These are phyloP conservation scores for Exserohilum turcica DNA, from an alignment of 2,329 filamentous ascomycete genomes.

Conservation along the genomic window DNA sequence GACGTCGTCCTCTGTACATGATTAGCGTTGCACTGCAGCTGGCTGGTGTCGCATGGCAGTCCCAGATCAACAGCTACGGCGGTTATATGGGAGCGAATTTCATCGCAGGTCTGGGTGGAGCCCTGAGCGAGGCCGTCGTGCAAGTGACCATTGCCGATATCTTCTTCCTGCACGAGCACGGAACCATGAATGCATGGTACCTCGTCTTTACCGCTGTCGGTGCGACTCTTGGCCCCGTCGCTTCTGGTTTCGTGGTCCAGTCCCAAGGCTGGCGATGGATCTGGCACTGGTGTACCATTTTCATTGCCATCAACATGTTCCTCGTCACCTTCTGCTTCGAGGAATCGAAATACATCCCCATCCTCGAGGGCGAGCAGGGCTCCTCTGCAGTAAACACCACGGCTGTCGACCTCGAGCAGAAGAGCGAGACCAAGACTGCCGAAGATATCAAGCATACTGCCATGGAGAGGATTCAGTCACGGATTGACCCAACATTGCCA, in stretches of 20 bases:
- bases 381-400: background rate
- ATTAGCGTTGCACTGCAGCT: constrained; percentile 50
- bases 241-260: constrained; percentile 50
- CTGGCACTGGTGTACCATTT: constrained; percentile 56
- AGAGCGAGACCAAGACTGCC: constrained; percentile 4
- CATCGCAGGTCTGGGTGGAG: constrained; percentile 52
- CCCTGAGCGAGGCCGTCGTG: constrained; percentile 52
- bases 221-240: constrained; percentile 48
- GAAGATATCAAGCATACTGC: constrained; percentile 6
- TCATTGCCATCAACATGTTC: constrained; percentile 48
- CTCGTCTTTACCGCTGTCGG: constrained; percentile 46
- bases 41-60: constrained; percentile 51
- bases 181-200: constrained; percentile 56
- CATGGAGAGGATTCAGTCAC: constrained; percentile 17
- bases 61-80: constrained; percentile 48
- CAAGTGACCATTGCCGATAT: constrained; percentile 57
- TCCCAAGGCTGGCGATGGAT: constrained; percentile 58
- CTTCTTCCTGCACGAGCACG: constrained; percentile 57
- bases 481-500: constrained; percentile 39
- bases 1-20: constrained; percentile 54
- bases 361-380: constrained; percentile 12
- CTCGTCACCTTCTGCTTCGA: constrained; percentile 54
- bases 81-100: constrained; percentile 55
- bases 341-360: constrained; percentile 30
- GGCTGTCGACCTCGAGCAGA: background rate